These are phyloP conservation scores for Plasmodium berghei DNA, from an alignment of 169 alveolate genomes.

Conservation along the genomic window DNA sequence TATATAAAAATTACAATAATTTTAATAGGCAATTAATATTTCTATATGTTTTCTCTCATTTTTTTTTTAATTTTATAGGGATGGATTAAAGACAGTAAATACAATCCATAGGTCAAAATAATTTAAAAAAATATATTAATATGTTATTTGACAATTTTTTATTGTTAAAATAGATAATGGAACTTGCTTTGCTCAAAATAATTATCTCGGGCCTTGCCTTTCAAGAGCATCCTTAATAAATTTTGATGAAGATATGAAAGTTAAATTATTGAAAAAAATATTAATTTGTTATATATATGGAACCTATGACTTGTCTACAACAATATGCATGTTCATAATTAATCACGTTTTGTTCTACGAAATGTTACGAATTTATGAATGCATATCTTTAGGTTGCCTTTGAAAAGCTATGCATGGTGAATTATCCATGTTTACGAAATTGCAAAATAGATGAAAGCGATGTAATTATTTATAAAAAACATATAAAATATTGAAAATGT, in stretches of 20 bases:
- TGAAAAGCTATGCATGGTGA: constrained; percentile 50
- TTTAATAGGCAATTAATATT: neutral
- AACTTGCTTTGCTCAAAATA: constrained; percentile 39
- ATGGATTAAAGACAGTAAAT: constrained; percentile 60
- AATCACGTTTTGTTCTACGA: neutral
- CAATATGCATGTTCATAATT: neutral
- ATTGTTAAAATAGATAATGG: constrained; percentile 27
- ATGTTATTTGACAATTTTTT: constrained; percentile 7
- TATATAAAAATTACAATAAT: neutral
- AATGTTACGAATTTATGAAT: too few species aligned
- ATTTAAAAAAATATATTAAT: neutral
- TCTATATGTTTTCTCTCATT: neutral
- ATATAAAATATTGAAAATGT: neutral
- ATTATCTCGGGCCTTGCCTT: constrained; percentile 69
- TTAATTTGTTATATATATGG: neutral
- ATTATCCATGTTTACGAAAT: constrained; percentile 38
- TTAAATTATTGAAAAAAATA: neutral
- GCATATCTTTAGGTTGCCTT: constrained; percentile 22
- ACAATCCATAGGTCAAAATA: too few species aligned
- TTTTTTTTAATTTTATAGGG: constrained; percentile 24
- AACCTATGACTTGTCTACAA: neutral
- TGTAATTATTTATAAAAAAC: constrained; percentile 33
- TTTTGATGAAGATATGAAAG: constrained; percentile 70
- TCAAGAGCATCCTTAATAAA: constrained; percentile 43
- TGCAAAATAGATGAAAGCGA: constrained; percentile 54